phyloP scores from a whole-genome alignment of 495 filamentous ascomycete genomes.

The Penicillium bovifimosum region DNA sequence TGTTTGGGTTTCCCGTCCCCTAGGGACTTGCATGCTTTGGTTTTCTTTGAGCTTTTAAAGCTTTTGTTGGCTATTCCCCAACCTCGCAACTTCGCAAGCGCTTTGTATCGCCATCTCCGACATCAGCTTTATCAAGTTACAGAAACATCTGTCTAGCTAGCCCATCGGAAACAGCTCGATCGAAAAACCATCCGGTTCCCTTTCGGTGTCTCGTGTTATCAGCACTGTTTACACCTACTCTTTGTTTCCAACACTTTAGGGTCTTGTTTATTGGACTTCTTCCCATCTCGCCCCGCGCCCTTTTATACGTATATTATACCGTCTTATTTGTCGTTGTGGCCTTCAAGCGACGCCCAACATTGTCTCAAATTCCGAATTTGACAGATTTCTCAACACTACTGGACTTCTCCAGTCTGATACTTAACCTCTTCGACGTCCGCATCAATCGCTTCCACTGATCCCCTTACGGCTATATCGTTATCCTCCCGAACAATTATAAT shows the following conservation, averaged over 20 bases:
- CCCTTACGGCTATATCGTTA: slow-evolving; percentile 11
- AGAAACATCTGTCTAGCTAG: not conserved
- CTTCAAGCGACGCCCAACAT: slow-evolving; percentile 6
- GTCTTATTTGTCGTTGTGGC: slow-evolving; percentile 11
- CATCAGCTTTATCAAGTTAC: not conserved
- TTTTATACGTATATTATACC: slow-evolving; percentile 9
- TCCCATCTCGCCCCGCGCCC: slow-evolving; percentile 1
- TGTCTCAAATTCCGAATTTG: slow-evolving; percentile 7
- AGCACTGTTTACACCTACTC: slow-evolving; percentile 12
- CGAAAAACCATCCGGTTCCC: not conserved
- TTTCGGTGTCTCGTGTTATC: not conserved
- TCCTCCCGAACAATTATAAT: slow-evolving; percentile 41
- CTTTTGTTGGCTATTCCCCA: slow-evolving; percentile 5
- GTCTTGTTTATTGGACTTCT: slow-evolving; percentile 7
- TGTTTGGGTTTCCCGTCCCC: slow-evolving; percentile 3
- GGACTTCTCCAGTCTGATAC: slow-evolving; percentile 2
- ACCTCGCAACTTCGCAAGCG: not conserved
- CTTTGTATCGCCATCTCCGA: slow-evolving; percentile 9
- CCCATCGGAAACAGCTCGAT: not conserved
- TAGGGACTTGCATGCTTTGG: slow-evolving; percentile 12
- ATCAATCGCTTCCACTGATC: slow-evolving; percentile 16
- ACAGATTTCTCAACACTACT: slow-evolving; percentile 5
- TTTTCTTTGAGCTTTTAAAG: slow-evolving; percentile 7
- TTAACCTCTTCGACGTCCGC: slow-evolving; percentile 15
- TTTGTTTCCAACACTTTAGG: slow-evolving; percentile 9